phyloP scores from a whole-genome alignment of 73 alveolate genomes.

The Halteria grandinella region DNA sequence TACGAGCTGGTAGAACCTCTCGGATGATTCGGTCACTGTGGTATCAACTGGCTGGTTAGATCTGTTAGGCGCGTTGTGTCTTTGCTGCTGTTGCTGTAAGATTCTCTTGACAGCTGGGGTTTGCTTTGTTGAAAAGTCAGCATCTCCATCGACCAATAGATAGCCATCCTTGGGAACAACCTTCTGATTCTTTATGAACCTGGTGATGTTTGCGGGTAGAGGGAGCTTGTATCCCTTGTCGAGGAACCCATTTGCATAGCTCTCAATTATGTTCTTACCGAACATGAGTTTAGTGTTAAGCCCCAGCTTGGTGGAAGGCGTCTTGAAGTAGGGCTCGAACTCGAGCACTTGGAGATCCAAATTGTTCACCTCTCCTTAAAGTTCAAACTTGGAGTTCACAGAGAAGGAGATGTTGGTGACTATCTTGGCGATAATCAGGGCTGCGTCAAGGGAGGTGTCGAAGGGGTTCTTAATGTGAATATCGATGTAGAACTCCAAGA shows the following conservation, averaged over 20 bases:
- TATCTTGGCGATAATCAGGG: neutral
- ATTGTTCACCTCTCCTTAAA: neutral
- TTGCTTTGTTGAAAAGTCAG: too few relatives aligned
- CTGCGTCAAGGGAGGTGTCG: conserved; percentile 3
- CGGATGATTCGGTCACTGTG: too few relatives aligned
- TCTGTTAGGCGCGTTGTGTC: too few relatives aligned
- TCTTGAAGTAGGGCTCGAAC: conserved; percentile 2
- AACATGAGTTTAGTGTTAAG: conserved; percentile 1
- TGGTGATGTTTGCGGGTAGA: neutral
- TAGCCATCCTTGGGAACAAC: conserved; percentile 22
- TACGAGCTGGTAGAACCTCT: too few relatives aligned
- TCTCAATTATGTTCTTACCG: neutral
- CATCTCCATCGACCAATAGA: conserved; percentile 35
- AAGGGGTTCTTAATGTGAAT: conserved; percentile 33
- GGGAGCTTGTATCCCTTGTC: conserved; percentile 37
- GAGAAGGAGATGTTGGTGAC: neutral
- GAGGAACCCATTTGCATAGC: neutral
- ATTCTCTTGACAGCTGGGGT: too few relatives aligned
- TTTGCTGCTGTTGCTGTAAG: too few relatives aligned
- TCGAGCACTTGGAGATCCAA: conserved; percentile 11
- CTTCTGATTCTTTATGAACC: conserved; percentile 28
- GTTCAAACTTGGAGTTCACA: neutral
- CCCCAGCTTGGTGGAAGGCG: conserved; percentile 1
- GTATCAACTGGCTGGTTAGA: too few relatives aligned
- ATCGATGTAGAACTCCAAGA: conserved; percentile 3